phyloP scores from a whole-genome alignment of 129 eudicot genomes.

The Chrysanthemum makinoi region DNA sequence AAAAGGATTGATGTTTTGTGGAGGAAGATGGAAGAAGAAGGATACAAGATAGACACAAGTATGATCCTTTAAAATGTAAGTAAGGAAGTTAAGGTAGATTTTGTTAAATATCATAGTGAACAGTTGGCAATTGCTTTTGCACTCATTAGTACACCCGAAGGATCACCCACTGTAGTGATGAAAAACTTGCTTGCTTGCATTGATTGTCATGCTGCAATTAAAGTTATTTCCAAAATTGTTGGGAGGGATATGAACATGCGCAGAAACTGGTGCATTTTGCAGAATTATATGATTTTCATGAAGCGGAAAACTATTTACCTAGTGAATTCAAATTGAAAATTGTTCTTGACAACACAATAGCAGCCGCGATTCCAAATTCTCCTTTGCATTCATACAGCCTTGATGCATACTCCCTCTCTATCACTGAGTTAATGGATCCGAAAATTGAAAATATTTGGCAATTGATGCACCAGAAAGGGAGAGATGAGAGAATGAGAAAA shows the following conservation, averaged over 20 bases:
- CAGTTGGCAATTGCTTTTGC: too few species aligned
- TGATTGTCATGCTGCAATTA: too few species aligned
- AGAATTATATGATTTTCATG: conserved; percentile 19
- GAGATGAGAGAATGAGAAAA: conserved; percentile 13
- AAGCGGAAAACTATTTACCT: conserved; percentile 20
- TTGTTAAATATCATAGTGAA: too few species aligned
- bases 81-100: too few species aligned
- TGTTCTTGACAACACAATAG: neutral
- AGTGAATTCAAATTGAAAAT: conserved; percentile 22
- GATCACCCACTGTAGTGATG: too few species aligned
- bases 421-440: neutral
- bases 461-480: conserved; percentile 7
- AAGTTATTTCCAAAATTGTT: too few species aligned
- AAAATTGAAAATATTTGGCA: conserved; percentile 1
- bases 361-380: neutral
- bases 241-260: conserved; percentile 19
- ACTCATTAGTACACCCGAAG: too few species aligned
- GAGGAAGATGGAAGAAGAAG: too few species aligned
- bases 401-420: conserved; percentile 18
- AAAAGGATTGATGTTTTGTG: too few species aligned
- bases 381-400: conserved; percentile 13
- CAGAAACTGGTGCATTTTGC: conserved; percentile 30
- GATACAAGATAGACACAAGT: too few species aligned
- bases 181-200: too few species aligned
- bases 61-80: too few species aligned